Conservation (phyloP, 1,284 basidiomycete species). For the Vanrija sp. region DNA sequence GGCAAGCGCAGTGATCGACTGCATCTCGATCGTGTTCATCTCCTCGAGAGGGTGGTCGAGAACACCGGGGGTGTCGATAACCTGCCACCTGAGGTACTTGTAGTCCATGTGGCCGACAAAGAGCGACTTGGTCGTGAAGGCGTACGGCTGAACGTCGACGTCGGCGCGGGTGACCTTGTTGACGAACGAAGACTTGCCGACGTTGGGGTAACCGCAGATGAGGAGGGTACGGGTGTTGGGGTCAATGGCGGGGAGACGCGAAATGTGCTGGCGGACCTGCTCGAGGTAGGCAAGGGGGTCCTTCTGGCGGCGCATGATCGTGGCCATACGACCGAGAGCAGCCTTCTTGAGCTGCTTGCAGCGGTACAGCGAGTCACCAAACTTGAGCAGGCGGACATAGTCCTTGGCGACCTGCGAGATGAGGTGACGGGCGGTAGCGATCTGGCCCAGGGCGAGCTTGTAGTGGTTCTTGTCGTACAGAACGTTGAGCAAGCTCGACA, state of each 20-base stretch:
- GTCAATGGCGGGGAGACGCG: constrained; percentile 86
- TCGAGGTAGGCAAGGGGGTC: constrained; percentile 93
- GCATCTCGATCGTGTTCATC: constrained; percentile 99
- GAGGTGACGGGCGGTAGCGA: constrained; percentile 86
- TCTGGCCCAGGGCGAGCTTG: constrained; percentile 91
- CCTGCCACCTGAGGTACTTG: constrained; percentile 96
- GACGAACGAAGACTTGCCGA: constrained; percentile 95
- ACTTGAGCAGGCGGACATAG: constrained; percentile 89
- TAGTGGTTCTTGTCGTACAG: constrained; percentile 99
- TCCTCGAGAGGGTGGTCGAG: constrained; percentile 86
- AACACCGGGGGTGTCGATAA: constrained; percentile 91
- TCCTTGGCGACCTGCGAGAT: constrained; percentile 95
- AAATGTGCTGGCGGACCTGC: constrained; percentile 95
- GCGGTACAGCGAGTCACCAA: constrained; percentile 90
- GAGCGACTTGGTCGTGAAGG: constrained; percentile 94
- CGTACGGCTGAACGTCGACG: constrained; percentile 95
- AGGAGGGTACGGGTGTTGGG: constrained; percentile 94
- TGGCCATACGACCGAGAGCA: constrained; percentile 94
- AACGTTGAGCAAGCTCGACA: constrained; percentile 89
- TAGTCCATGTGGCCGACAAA: constrained; percentile 97
- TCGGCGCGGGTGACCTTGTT: constrained; percentile 97
- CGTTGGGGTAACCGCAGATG: constrained; percentile 95
- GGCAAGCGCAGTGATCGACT: constrained; percentile 92
- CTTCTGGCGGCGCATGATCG: constrained; percentile 94
- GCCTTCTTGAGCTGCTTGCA: constrained; percentile 96